Conservation (phyloP, 768 basidiomycete genomes). For the Mycena filopes region DNA sequence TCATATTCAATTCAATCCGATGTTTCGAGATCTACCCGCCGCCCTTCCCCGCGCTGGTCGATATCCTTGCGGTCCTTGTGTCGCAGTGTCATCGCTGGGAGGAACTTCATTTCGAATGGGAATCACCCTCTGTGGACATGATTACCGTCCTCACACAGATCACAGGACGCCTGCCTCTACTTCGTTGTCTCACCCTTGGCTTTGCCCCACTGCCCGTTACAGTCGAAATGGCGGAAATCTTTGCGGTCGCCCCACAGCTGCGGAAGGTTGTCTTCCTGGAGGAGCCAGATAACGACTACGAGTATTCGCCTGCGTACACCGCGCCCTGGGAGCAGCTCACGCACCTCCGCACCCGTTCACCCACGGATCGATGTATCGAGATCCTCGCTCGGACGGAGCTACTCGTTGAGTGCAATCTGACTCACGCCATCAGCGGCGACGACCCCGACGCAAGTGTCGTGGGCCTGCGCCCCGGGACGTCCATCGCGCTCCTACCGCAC, state of each 20-base stretch:
- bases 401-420: too few species aligned
- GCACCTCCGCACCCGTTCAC: too few species aligned
- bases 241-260: background rate
- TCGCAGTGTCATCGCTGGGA: background rate
- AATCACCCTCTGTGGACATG: too few species aligned
- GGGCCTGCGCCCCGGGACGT: background rate
- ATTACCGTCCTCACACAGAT: background rate
- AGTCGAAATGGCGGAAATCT: background rate
- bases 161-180: background rate
- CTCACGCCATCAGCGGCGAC: too few species aligned
- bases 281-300: too few species aligned
- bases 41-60: background rate
- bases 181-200: too few species aligned
- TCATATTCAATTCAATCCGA: background rate
- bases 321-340: too few species aligned
- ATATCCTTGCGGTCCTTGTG: background rate
- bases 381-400: too few species aligned
- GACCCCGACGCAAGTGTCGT: background rate
- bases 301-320: too few species aligned
- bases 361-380: too few species aligned
- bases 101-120: background rate
- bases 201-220: too few species aligned
- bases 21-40: background rate
- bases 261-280: background rate
- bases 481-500: background rate